A percentile compares a stretch with the other conserved stretches of the same genome.
These are phyloP conservation scores for Fusarium sp. DNA, from an alignment of 2,329 filamentous ascomycete species.

Conservation along the genomic window DNA sequence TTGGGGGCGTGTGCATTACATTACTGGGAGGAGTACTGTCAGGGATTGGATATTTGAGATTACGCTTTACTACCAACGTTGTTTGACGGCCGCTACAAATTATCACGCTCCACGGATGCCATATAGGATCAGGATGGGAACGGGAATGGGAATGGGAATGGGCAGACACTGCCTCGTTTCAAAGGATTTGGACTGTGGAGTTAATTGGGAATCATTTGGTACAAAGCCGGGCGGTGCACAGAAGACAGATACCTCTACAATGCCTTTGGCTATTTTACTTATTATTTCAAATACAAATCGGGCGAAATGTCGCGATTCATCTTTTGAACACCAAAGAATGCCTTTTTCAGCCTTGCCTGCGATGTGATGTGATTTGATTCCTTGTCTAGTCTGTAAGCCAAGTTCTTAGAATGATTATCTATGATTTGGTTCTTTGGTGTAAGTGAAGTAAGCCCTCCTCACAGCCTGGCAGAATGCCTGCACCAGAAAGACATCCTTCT, in stretches of 20 bases:
- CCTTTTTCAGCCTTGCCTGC: slow-evolving; percentile 7
- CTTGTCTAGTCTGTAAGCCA: neutral
- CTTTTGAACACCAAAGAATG: slow-evolving; percentile 1
- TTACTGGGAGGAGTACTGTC: slow-evolving; percentile 24
- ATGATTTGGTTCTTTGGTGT: neutral
- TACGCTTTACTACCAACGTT: slow-evolving; percentile 28
- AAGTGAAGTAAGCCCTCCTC: slow-evolving; percentile 20
- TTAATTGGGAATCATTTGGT: slow-evolving; percentile 34
- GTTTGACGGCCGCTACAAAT: slow-evolving; percentile 39
- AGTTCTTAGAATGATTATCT: neutral
- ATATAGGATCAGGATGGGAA: slow-evolving; percentile 33
- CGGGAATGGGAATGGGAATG: neutral
- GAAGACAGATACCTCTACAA: slow-evolving; percentile 23
- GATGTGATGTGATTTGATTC: neutral
- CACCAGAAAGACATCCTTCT: neutral
- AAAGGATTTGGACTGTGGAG: slow-evolving; percentile 38
- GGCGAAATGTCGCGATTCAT: slow-evolving; percentile 16
- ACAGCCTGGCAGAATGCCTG: slow-evolving; percentile 40
- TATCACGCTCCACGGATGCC: slow-evolving; percentile 32
- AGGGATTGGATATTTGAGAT: slow-evolving; percentile 27
- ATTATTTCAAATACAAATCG: slow-evolving; percentile 21
- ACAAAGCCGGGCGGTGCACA: slow-evolving; percentile 17
- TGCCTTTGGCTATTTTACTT: neutral
- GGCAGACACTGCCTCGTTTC: slow-evolving; percentile 45
- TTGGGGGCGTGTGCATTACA: slow-evolving; percentile 42